phyloP scores from a whole-genome alignment of 345 rosid species.

The Brassica napus region Da-Ae NC_063440.1:23378001-23378500 shows the following conservation, averaged over 20 bases:
- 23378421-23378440: no score
- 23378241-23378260: background rate
- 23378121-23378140: background rate
- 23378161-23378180: background rate
- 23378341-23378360: no score
- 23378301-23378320: background rate
- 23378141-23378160: background rate
- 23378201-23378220: conserved; percentile 2
- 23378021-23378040: background rate
- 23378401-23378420: no score
- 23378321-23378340: background rate
- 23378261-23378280: background rate
- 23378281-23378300: background rate
- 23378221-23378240: background rate
- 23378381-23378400: no score
- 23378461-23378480: no score
- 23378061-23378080: background rate
- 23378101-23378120: background rate
- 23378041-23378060: background rate
- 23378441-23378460: no score
- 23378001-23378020: background rate
- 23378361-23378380: no score
- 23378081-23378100: background rate
- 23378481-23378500: no score
- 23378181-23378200: background rate